Percentiles rank a stretch among this genome's conserved stretches.
Evolutionary conservation across 179 eudicot genomes (phyloP).

Genomic region (Beta corolliflora): DNA sequence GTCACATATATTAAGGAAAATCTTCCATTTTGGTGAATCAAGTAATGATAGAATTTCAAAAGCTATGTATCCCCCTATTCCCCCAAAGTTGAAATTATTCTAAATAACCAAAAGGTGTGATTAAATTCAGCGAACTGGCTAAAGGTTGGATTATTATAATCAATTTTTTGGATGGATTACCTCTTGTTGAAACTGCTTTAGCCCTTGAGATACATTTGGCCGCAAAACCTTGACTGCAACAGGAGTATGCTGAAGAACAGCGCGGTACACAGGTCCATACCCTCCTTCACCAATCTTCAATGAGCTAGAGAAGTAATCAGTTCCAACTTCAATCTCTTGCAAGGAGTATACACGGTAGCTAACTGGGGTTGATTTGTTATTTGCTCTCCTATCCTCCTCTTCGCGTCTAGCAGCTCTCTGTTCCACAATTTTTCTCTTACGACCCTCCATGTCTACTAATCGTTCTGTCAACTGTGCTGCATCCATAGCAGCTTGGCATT

Average conservation of each 20-base stretch:
- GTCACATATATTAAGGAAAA: not conserved
- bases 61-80: too few relatives aligned
- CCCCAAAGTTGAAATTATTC: too few relatives aligned
- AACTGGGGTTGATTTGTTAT: constrained; percentile 25
- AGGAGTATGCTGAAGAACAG: constrained; percentile 57
- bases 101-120: too few relatives aligned
- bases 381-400: constrained; percentile 39
- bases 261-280: constrained; percentile 82
- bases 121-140: too few relatives aligned
- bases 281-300: constrained; percentile 87
- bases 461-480: constrained; percentile 53
- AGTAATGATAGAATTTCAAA: not conserved
- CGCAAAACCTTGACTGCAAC: constrained; percentile 82
- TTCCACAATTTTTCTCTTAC: constrained; percentile 50
- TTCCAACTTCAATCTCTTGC: constrained; percentile 70
- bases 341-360: constrained; percentile 52
- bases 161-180: constrained; percentile 20
- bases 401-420: constrained; percentile 33
- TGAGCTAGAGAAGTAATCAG: constrained; percentile 54
- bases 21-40: not conserved
- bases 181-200: constrained; percentile 66
- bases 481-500: constrained; percentile 61
- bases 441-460: constrained; percentile 57
- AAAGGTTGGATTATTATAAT: not conserved
- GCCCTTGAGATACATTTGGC: constrained; percentile 67